These are phyloP conservation scores for Citrus hindsii DNA, from an alignment of 345 rosid genomes.

Conservation along the genomic window DNA sequence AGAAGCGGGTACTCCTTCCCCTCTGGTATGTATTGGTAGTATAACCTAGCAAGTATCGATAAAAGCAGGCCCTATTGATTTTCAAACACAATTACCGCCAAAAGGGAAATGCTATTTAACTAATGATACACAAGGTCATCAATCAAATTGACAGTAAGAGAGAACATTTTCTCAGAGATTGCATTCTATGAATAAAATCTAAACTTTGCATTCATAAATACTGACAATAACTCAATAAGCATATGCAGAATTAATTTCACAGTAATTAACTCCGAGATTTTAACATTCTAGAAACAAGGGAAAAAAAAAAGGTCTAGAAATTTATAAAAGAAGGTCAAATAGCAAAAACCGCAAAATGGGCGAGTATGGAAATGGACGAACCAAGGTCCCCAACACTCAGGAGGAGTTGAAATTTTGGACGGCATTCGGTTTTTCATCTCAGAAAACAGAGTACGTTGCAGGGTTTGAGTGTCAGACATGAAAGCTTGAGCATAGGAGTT, in stretches of 20 bases:
- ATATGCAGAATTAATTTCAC: not conserved
- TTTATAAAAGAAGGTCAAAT: not conserved
- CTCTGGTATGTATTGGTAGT: constrained; percentile 69
- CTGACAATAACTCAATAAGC: not conserved
- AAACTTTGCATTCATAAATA: not conserved
- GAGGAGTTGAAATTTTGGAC: constrained; percentile 53
- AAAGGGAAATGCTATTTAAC: not conserved
- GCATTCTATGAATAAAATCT: not conserved
- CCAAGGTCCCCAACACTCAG: constrained; percentile 93
- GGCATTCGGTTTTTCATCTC: constrained; percentile 74
- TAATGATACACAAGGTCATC: not conserved
- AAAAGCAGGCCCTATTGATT: not conserved
- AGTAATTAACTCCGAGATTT: no score
- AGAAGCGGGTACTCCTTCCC: constrained; percentile 87
- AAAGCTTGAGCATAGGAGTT: constrained; percentile 74
- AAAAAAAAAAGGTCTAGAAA: no score
- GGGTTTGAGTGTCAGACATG: constrained; percentile 65
- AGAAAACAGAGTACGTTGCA: constrained; percentile 43
- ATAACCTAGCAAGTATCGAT: constrained; percentile 43
- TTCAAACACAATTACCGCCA: not conserved
- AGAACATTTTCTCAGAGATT: not conserved
- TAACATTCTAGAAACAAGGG: no score
- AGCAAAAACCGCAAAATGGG: not conserved
- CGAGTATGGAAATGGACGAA: constrained; percentile 23
- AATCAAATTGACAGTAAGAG: not conserved